A percentile compares a stretch with the other conserved stretches of the same genome.
Conservation (phyloP, 108 stramenopile genomes). For the Nitzschia palea region DNA sequence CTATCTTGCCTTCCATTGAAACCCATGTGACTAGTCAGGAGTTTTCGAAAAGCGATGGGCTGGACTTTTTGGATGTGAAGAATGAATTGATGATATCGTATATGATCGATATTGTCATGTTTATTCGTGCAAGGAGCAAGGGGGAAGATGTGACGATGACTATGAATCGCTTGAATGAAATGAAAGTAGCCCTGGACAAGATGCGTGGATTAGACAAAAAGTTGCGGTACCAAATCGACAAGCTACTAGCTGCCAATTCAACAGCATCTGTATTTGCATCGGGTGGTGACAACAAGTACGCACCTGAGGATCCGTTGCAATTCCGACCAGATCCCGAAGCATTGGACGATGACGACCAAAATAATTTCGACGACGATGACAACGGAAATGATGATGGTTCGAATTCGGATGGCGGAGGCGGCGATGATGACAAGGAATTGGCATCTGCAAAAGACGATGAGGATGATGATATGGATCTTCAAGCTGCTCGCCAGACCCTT, state of each 20-base stretch:
- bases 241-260: slow-evolving; percentile 55
- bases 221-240: slow-evolving; percentile 86
- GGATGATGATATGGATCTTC: slow-evolving; percentile 52
- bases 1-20: slow-evolving; percentile 46
- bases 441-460: slow-evolving; percentile 36
- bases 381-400: slow-evolving; percentile 27
- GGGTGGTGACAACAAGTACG: slow-evolving; percentile 24
- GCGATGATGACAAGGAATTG: slow-evolving; percentile 11
- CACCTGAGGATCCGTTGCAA: slow-evolving; percentile 40
- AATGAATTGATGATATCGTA: slow-evolving; percentile 74
- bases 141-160: slow-evolving; percentile 10
- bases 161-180: slow-evolving; percentile 56
- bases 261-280: slow-evolving; percentile 40
- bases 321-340: slow-evolving; percentile 46
- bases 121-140: slow-evolving; percentile 24
- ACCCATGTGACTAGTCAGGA: slow-evolving; percentile 27
- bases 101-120: slow-evolving; percentile 69
- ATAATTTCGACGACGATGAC: slow-evolving; percentile 27
- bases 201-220: slow-evolving; percentile 82
- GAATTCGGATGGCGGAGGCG: not conserved
- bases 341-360: slow-evolving; percentile 29
- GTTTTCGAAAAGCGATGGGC: slow-evolving; percentile 42
- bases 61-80: slow-evolving; percentile 79
- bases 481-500: slow-evolving; percentile 31
- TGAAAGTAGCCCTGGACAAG: slow-evolving; percentile 81